Conservation (phyloP, 768 basidiomycete genomes). For the Hygrocybe coccinea region DNA sequence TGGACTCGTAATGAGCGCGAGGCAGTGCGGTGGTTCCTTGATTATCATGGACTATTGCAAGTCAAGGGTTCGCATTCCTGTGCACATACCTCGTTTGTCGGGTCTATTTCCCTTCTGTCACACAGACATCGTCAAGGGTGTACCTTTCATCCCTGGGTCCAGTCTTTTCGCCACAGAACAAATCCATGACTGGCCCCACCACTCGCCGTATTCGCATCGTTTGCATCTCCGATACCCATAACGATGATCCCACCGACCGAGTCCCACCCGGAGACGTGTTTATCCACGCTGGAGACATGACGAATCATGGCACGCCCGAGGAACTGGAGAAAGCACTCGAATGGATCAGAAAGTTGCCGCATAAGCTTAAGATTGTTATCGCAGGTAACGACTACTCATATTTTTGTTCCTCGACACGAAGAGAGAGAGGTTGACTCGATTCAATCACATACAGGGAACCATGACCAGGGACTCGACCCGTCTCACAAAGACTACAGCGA, state of each 20-base stretch:
- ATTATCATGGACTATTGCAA: no score
- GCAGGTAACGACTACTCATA: neutral
- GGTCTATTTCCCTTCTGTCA: no score
- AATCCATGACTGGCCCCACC: no score
- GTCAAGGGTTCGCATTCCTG: no score
- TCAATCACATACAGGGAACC: neutral
- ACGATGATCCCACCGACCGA: neutral
- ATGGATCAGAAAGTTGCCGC: slow-evolving; percentile 3
- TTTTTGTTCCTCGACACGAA: neutral
- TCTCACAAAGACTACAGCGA: neutral
- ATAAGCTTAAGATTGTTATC: slow-evolving; percentile 8
- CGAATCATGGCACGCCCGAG: neutral
- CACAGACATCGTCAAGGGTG: no score
- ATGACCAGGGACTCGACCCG: neutral
- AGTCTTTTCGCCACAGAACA: no score
- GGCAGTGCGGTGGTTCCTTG: no score
- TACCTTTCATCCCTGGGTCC: no score
- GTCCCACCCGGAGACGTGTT: neutral
- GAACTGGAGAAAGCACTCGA: neutral
- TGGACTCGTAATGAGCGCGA: no score
- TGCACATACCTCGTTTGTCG: no score
- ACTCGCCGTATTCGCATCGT: neutral
- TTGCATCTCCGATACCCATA: slow-evolving; percentile 2
- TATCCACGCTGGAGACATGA: neutral
- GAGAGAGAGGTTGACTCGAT: no score